Evolutionary conservation across 2,329 filamentous ascomycete species (phyloP), one percentile per base, ranked within the genome.

Genomic region (Chalaropsis ovoidea): DNA sequence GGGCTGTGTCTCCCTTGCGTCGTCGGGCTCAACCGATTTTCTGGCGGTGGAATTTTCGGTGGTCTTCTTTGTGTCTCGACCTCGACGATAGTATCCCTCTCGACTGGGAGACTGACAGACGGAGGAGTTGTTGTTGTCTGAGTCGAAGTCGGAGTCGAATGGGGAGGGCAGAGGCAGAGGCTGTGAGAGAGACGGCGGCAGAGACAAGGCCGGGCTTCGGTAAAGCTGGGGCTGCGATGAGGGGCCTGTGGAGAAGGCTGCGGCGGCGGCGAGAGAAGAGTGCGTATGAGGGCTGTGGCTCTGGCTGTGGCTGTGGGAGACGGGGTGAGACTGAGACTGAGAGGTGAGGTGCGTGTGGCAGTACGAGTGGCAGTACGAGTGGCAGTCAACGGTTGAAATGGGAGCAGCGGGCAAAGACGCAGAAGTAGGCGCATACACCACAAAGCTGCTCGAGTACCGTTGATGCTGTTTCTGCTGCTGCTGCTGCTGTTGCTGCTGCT

Each of bases 31-130:
- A 45, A 24, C n/a, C 35, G 45, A 35, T 27, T 54, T 45, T 54
- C 15, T 47, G 24, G 17, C 15, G 35, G 45, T 54, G 22, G n/a
- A 24, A 35, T 8, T 62, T 19, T 56, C 43, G n/a, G n/a, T 41
- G 22, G 19, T 52, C 17, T 8, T 63, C 49, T 27, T 65, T 61
- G 10, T 41, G 15, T 39, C 43, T 45, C 56, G 63, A 35, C 39
- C n/a, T 35, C n/a, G 24, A 39, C 42, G 42, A 31, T 43, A 27
- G n/a, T 27, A 62, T 24, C 45, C 39, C 43, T 56, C 45, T 56
- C 17, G 41, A 39, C 19, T 54, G 8, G 58, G 56, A 22, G 58
- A 56, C 24, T 62, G 64, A 43, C 56, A 61, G 58, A 45, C 52
- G n/a, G 60, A 62, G 10, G 58, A 58, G 54, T 19, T 39, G n/a